phyloP scores from a whole-genome alignment of 768 basidiomycete genomes.

The Pulveroboletus sp. region DNA sequence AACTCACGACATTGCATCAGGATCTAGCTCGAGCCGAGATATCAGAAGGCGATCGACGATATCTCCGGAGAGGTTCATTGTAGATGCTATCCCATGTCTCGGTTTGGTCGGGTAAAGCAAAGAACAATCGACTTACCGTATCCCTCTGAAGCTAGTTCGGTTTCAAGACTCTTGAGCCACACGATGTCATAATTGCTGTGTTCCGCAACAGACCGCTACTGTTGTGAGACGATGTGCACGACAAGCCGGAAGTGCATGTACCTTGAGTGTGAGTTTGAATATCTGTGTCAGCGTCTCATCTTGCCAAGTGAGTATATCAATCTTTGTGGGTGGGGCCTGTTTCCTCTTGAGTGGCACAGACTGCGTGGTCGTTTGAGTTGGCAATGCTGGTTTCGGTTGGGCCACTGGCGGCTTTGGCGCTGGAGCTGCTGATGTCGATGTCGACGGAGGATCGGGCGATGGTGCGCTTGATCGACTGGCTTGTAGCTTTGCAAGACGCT shows the following conservation, averaged over 20 bases:
- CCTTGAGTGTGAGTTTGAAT: conserved; percentile 78
- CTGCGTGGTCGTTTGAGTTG: conserved; percentile 23
- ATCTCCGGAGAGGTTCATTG: conserved; percentile 50
- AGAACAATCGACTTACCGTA: conserved; percentile 32
- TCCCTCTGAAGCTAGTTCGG: conserved; percentile 65
- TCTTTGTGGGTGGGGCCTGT: conserved; percentile 35
- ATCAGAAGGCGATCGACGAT: conserved; percentile 80
- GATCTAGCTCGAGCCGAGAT: conserved; percentile 77
- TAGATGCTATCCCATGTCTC: conserved; percentile 26
- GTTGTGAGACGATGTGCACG: conserved; percentile 8
- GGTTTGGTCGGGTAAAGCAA: background rate
- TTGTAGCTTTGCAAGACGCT: conserved; percentile 86
- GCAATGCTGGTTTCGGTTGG: conserved; percentile 32
- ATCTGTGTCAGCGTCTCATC: conserved; percentile 63
- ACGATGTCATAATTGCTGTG: conserved; percentile 64
- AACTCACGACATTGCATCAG: conserved; percentile 66
- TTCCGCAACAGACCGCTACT: conserved; percentile 57
- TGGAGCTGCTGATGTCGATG: conserved; percentile 17
- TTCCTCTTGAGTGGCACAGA: conserved; percentile 50
- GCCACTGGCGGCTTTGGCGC: conserved; percentile 33
- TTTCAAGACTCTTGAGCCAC: conserved; percentile 77
- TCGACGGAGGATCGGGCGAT: conserved; percentile 21
- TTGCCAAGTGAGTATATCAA: conserved; percentile 70
- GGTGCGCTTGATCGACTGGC: conserved; percentile 38
- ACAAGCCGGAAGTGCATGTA: conserved; percentile 35